Evolutionary conservation across 176 grass and related monocot genomes (phyloP), one percentile per base, ranked within the genome.

Genomic region (Triticum urartu): DNA sequence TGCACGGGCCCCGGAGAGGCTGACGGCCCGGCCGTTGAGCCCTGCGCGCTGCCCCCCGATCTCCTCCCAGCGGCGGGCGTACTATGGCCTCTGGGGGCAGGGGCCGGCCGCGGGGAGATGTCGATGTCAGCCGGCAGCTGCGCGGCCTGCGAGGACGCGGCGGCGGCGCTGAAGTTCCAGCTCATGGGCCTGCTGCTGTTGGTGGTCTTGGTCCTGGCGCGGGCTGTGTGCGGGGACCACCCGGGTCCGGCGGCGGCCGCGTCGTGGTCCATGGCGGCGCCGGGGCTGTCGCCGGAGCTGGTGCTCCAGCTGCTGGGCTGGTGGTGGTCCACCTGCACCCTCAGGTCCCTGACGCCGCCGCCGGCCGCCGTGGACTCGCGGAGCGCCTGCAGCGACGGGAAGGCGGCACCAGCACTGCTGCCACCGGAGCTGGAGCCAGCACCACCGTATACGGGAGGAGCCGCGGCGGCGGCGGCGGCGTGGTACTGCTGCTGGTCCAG

Each of bases 111-210:
- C 2, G 70, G 56, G 18, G 56, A 59, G 56, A 59, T 59, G 56
- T 59, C 39, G 22, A 47, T 11, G 14, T 22, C 45, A 3, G 56
- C 56, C 0, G 20, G 17, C 56, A 21, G 56, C 56, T 59, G 56
- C 64, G 32, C 25, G 22, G 61, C 50, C 40, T 82, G 86, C 63
- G 86, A 63, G 3, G 80, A 65, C 38, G 65, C 89, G 22, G 65
- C 89, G 30, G 15, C 15, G 7, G 79, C 89, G 85, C 86, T 79
- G 83, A 91, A 91, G 78, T 91, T 86, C 90, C 90, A 91, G 65
- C 86, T 91, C 78, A 88, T 43, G 20, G 82, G 42, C 56, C 78
- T 77, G 77, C 68, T 84, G 35, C 17, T 17, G 20, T 13, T 12
- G 26, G 34, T 22, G 18, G 61, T n/a, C 68, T 30, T 10, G 61